These are phyloP conservation scores for Geosmithia morbida DNA, from an alignment of 2,329 filamentous ascomycete species.

Conservation along the genomic window DNA sequence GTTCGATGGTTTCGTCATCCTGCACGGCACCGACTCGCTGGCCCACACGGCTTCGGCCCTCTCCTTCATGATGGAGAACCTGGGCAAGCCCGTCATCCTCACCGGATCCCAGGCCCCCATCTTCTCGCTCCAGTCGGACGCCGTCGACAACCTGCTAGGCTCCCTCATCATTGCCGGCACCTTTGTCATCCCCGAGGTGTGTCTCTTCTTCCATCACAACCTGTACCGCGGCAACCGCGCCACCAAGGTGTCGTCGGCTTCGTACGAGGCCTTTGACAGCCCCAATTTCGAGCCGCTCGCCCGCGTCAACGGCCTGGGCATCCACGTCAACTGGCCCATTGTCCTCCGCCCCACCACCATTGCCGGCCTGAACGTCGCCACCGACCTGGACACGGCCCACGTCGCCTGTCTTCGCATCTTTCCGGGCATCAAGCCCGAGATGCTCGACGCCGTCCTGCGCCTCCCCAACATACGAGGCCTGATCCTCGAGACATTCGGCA, in stretches of 20 bases:
- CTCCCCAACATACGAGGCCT: slow-evolving; percentile 67
- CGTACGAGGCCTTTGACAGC: slow-evolving; percentile 76
- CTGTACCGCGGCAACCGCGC: slow-evolving; percentile 80
- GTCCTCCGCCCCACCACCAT: slow-evolving; percentile 62
- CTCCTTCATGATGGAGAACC: slow-evolving; percentile 83
- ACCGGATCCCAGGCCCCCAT: slow-evolving; percentile 78
- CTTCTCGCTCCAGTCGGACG: slow-evolving; percentile 81
- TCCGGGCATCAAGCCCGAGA: slow-evolving; percentile 83
- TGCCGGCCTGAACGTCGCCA: slow-evolving; percentile 59
- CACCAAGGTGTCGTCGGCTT: slow-evolving; percentile 75
- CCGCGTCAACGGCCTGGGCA: slow-evolving; percentile 65
- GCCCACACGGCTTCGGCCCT: slow-evolving; percentile 82
- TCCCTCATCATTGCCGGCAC: slow-evolving; percentile 84
- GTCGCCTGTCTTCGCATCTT: slow-evolving; percentile 84
- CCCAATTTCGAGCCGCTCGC: slow-evolving; percentile 79
- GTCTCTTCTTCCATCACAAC: slow-evolving; percentile 85
- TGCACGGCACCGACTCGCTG: slow-evolving; percentile 82
- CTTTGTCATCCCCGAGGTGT: slow-evolving; percentile 86
- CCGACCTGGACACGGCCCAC: slow-evolving; percentile 69
- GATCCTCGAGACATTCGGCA: slow-evolving; percentile 83
- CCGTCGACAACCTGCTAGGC: slow-evolving; percentile 77
- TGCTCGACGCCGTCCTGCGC: slow-evolving; percentile 73
- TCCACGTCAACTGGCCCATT: slow-evolving; percentile 67
- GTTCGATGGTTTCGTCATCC: slow-evolving; percentile 82
- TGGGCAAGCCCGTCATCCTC: slow-evolving; percentile 82